A percentile compares a stretch with the other conserved stretches of the same genome.
phyloP scores from a whole-genome alignment of 306 rosid genomes.

The Citrullus colocynthis region DNA sequence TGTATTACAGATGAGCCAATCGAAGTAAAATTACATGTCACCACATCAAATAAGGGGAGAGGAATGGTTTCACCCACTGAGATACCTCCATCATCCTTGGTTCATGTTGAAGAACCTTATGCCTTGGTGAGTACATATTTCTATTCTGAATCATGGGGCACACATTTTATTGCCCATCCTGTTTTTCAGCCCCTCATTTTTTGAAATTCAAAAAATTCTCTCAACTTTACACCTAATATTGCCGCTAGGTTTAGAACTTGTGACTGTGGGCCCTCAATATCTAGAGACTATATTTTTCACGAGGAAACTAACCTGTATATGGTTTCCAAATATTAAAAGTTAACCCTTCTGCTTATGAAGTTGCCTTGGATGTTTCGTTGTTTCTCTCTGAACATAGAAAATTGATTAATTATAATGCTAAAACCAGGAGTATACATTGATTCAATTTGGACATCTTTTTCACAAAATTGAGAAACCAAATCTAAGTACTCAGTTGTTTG shows the following conservation, averaged over 20 bases:
- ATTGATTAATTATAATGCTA: not conserved
- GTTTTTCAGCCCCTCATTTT: not conserved
- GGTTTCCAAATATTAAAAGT: not conserved
- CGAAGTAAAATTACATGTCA: conserved; percentile 37
- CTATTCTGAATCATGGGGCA: not conserved
- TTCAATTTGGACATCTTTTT: not conserved
- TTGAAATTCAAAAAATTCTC: not conserved
- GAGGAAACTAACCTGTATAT: not conserved
- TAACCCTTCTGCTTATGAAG: not conserved
- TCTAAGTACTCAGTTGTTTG: not conserved
- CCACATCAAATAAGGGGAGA: conserved; percentile 48
- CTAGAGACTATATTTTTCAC: not conserved
- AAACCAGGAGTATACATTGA: not conserved
- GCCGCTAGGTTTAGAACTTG: not conserved
- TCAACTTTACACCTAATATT: not conserved
- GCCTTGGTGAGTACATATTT: conserved; percentile 40
- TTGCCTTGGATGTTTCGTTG: not conserved
- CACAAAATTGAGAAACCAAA: not conserved
- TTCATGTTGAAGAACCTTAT: conserved; percentile 69
- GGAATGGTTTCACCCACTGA: conserved; percentile 46
- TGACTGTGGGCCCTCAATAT: not conserved
- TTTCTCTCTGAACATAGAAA: not conserved
- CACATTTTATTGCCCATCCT: not conserved
- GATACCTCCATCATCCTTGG: conserved; percentile 52
- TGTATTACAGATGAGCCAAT: conserved; percentile 48